Evolutionary conservation across 768 basidiomycete genomes (phyloP).

Genomic region (Lentinula aciculospora): DNA sequence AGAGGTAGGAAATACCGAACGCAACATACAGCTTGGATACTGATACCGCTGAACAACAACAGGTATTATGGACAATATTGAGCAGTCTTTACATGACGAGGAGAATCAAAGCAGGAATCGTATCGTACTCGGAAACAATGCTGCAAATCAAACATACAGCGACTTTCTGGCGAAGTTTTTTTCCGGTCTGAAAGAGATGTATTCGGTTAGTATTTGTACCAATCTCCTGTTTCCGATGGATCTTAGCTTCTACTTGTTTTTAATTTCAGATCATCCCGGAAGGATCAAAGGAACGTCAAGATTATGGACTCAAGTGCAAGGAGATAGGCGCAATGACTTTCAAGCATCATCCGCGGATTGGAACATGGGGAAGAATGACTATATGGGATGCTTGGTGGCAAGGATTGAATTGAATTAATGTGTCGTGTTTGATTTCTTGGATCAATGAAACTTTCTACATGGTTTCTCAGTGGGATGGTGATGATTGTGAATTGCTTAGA

Average conservation of each 20-base stretch:
- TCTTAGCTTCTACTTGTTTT: not conserved
- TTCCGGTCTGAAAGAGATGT: constrained; percentile 44
- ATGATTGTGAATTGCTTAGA: not conserved
- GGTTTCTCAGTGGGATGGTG: not conserved
- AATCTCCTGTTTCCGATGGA: not conserved
- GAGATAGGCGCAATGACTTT: not conserved
- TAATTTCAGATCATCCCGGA: not conserved
- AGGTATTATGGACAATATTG: constrained; percentile 45
- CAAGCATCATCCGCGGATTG: not conserved
- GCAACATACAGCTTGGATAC: not conserved
- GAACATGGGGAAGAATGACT: not conserved
- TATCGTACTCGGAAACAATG: not conserved
- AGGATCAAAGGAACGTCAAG: constrained; percentile 6
- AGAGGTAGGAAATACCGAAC: not conserved
- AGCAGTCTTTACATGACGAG: constrained; percentile 26
- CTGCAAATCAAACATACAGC: constrained; percentile 31
- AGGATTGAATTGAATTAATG: not conserved
- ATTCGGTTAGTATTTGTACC: constrained; percentile 33
- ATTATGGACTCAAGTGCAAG: not conserved
- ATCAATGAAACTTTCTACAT: not conserved
- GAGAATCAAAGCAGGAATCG: constrained; percentile 15
- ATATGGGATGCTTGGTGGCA: constrained; percentile 1
- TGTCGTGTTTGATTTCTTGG: not conserved
- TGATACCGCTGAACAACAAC: not conserved
- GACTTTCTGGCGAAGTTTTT: constrained; percentile 38